A percentile compares a stretch with the other conserved stretches of the same genome.
phyloP scores from a whole-genome alignment of 257 asterid species.

The Rauvolfia tetraphylla region DNA sequence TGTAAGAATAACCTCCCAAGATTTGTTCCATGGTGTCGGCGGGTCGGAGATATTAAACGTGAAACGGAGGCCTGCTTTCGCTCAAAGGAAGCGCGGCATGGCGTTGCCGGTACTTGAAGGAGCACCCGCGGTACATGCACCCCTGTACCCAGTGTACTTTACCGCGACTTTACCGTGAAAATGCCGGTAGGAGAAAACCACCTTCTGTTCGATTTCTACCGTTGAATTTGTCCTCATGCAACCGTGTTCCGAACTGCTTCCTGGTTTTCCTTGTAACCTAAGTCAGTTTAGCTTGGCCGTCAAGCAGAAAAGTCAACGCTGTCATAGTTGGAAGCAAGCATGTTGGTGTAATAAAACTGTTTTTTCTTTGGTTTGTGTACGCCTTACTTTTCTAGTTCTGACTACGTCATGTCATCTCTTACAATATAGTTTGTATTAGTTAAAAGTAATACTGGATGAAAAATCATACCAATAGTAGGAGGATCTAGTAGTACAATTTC shows the following conservation, averaged over 20 bases:
- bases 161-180: neutral
- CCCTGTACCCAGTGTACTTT: neutral
- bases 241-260: neutral
- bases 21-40: conserved; percentile 3
- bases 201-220: neutral
- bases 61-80: conserved; percentile 2
- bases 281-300: neutral
- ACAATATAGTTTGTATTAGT: too few species aligned
- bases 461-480: too few species aligned
- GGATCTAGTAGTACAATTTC: too few species aligned
- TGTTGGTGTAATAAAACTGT: neutral
- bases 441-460: too few species aligned
- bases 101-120: conserved; percentile 8
- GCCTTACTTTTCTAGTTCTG: too few species aligned
- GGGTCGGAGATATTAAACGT: conserved; percentile 2
- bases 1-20: neutral
- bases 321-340: neutral
- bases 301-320: conserved; percentile 1
- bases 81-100: neutral
- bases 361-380: too few species aligned
- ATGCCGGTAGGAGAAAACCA: neutral
- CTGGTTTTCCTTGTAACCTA: neutral
- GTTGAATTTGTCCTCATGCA: neutral
- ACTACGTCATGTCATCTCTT: too few species aligned
- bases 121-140: conserved; percentile 1